These are phyloP conservation scores for Gossypium schwendimanii DNA, from an alignment of 441 rosid species.

Conservation along the genomic window DNA sequence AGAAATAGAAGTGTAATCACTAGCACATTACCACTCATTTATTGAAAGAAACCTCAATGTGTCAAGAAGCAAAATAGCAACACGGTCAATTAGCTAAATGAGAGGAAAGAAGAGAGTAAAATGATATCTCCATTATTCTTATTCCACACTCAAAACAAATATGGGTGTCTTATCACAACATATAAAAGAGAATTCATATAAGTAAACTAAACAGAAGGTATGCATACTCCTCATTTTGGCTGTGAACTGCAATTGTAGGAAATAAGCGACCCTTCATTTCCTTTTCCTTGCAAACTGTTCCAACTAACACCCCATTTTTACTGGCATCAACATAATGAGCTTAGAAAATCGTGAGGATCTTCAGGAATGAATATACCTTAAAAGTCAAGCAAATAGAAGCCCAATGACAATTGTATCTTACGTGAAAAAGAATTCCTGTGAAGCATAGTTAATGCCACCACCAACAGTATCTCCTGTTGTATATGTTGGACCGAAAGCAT, in stretches of 20 bases:
- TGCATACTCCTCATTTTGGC: constrained; percentile 90
- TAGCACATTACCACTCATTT: neutral
- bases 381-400: neutral
- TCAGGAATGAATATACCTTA: neutral
- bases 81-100: neutral
- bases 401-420: constrained; percentile 34
- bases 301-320: constrained; percentile 68
- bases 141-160: neutral
- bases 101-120: neutral
- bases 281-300: constrained; percentile 58
- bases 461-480: constrained; percentile 73
- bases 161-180: neutral
- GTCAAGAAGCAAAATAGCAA: neutral
- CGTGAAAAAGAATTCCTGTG: constrained; percentile 89
- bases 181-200: neutral
- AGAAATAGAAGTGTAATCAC: neutral
- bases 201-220: constrained; percentile 12
- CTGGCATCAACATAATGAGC: constrained; percentile 33
- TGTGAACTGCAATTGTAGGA: constrained; percentile 91
- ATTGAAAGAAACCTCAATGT: neutral
- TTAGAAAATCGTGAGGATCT: constrained; percentile 8
- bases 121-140: neutral
- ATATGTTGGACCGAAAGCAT: constrained; percentile 74
- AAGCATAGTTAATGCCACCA: constrained; percentile 78
- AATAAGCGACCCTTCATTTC: constrained; percentile 64